Base-by-base conservation (phyloP, 2,329 filamentous ascomycete genomes). In the Arachnopeziza araneosa region DNA sequence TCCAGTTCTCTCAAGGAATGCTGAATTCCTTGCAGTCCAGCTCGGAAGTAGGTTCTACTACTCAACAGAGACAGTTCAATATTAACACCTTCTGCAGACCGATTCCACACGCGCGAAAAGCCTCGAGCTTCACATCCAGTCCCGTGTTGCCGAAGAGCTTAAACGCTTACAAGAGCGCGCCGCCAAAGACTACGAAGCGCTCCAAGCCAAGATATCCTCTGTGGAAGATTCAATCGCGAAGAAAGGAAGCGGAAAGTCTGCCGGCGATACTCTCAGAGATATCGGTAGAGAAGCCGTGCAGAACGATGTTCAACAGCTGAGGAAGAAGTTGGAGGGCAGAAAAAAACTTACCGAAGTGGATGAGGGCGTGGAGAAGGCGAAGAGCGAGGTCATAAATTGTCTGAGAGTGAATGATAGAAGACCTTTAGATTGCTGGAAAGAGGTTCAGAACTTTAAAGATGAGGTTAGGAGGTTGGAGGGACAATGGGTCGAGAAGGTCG, bases 401-500 rank as follows among this genome's bases (percentile, higher is more conserved):
- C 79, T 98, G 79, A 81, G 89, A 63, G 82, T 88, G 71, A 88
- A 97, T 75, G 93, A 97, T 76, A 82, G 91, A 65, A 83, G 91
- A 74, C 93, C 93, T 73, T 79, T 97, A 72, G 90, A 97, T 79
- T 98, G 93, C 82, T 97, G 90, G 89, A 83, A 87, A 76, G 92
- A 97, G 83, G 91, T 97, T 24, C 89, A 96, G 78, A 81, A 80
- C 22, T 98, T 98, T 76, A 96, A 93, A 84, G 83, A 83, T 69
- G 91, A 96, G 80, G 93, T 98, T 55, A 85, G 89, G 68, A 86
- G 85, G 78, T 75, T 97, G 76, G 93, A 97, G 83, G 88, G 85
- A 76, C 81, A 81, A 24, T 98, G 96, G 85, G 91, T 97, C 44
- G 88, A 96, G 72, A 91, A 87, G 78, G 86, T 96, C 59, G 83